Percentiles rank a stretch among this genome's conserved stretches.
phyloP scores from a whole-genome alignment of 192 early-diverging fungal genomes.

The Backusella tuberculispora region DNA sequence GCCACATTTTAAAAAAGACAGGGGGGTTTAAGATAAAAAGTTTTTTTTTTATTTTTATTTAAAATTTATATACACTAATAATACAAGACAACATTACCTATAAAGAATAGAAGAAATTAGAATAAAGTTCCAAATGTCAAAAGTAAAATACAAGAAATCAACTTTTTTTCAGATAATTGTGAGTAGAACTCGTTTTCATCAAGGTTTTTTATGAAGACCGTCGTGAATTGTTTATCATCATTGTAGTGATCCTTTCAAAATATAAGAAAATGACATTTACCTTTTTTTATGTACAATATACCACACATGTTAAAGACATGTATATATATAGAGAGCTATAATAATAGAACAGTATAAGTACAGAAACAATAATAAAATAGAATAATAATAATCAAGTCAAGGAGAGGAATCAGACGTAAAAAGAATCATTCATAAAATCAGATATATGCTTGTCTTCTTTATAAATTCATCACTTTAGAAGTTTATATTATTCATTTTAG shows the following conservation, averaged over 20 bases:
- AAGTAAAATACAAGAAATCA: not conserved
- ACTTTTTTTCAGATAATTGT: conserved; percentile 20
- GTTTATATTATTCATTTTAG: not conserved
- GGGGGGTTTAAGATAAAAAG: not conserved
- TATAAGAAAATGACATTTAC: not conserved
- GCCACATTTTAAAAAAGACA: not conserved
- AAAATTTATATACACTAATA: no score
- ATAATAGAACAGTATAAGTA: not conserved
- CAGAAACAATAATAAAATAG: not conserved
- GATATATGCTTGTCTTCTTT: conserved; percentile 68
- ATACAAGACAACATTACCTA: no score
- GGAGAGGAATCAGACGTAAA: conserved; percentile 44
- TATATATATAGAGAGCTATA: not conserved
- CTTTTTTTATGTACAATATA: not conserved
- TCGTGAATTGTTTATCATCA: conserved; percentile 39
- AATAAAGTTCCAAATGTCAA: not conserved
- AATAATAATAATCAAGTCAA: not conserved
- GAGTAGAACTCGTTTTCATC: conserved; percentile 24
- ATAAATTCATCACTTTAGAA: conserved; percentile 47
- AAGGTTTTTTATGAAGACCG: conserved; percentile 34
- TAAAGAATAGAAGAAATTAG: not conserved
- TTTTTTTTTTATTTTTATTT: not conserved
- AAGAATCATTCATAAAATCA: conserved; percentile 50
- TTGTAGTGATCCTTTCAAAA: not conserved
- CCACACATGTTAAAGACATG: not conserved